Base-by-base conservation (phyloP, 345 rosid species). In the Citropsis articulata region DNA sequence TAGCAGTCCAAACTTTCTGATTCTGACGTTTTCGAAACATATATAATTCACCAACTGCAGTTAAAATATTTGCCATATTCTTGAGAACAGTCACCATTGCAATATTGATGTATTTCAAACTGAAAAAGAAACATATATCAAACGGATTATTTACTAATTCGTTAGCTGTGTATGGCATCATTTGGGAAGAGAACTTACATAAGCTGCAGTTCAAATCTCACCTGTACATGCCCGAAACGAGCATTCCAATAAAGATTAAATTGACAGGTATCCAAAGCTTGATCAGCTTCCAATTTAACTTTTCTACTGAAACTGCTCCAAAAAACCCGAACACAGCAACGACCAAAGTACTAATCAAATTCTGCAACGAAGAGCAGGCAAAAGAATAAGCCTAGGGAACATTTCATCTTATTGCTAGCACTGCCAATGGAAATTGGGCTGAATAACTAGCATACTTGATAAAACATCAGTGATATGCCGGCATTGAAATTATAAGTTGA, bases 81-180 rank as follows among this genome's bases (percentile, higher is more conserved):
- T 95, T 95, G 90, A 95, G 84, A 78, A 93, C 85, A 76, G 99
- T 95, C 78, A 95, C 98, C 99, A 95, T 95, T 77, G 99, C 98
- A 24, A 95, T 87, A 70, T 93, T 95, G 66, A 92, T 93, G 88
- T 90, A 85, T 81, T 89, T 95, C 91, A 95, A 87, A 81, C 98
- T 95, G 95, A 80, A 90, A 45, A 85, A n/a, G 67, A 71, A 75
- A 61, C 66, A 73, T 19, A 42, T 66, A 71, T 24, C 78, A 45
- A 45, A 45, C 5, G 2, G 50, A 13, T 45, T 45, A 45, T 45
- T 42, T 45, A 72, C 69, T 75, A 50, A 63, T 65, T 25, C 75
- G 72, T 38, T 76, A 78, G 68, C 61, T 38, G 66, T 18, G 19
- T 53, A 18, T 53, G 22, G 22, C 22, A 53, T 53, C 57, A 53